phyloP scores from a whole-genome alignment of 2,329 filamentous ascomycete genomes.

The Stromatinia cepivora region DNA sequence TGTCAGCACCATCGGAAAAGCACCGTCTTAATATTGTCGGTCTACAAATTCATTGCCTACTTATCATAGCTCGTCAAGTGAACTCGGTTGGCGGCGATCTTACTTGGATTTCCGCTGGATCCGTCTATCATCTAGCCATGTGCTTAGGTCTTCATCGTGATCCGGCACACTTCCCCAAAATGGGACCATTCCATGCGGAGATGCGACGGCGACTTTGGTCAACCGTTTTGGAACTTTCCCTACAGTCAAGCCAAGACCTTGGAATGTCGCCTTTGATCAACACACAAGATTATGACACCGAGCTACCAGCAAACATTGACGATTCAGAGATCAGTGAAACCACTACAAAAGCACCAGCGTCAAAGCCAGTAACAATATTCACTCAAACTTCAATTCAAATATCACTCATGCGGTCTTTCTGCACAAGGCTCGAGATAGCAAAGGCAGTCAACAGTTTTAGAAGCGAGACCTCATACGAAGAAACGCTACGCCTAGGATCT shows the following conservation, averaged over 20 bases:
- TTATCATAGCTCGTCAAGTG: constrained; percentile 51
- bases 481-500: constrained; percentile 49
- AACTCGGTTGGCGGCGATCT: constrained; percentile 52
- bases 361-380: constrained; percentile 37
- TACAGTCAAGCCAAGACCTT: constrained; percentile 53
- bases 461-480: constrained; percentile 47
- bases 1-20: constrained; percentile 45
- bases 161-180: constrained; percentile 50
- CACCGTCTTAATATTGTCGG: constrained; percentile 49
- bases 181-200: constrained; percentile 51
- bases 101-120: constrained; percentile 53
- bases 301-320: constrained; percentile 51
- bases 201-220: constrained; percentile 58
- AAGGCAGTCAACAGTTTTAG: constrained; percentile 51
- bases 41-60: constrained; percentile 54
- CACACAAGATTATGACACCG: constrained; percentile 51
- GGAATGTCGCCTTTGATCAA: constrained; percentile 53
- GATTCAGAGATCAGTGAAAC: constrained; percentile 52
- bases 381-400: constrained; percentile 54
- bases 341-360: constrained; percentile 30
- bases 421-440: constrained; percentile 47
- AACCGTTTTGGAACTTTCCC: constrained; percentile 53
- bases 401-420: constrained; percentile 47
- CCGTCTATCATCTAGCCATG: constrained; percentile 53
- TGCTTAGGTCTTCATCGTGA: constrained; percentile 60